Base-by-base conservation (phyloP, 1,139 yeast species). In the Diutina scorzettiae region DNA sequence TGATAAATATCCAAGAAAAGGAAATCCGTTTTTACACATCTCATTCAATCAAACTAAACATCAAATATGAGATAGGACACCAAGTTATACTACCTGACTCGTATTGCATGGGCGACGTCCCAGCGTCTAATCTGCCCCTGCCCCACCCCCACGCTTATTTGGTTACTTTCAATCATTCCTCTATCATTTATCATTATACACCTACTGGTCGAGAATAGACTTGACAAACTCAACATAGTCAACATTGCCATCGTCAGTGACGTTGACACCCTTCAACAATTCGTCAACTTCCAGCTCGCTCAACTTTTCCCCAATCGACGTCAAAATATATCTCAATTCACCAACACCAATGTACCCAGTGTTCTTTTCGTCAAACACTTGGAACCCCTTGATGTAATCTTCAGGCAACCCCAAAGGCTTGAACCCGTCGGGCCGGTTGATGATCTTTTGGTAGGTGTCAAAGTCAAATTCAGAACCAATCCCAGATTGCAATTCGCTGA, bases 311-410 rank as follows among this genome's bases (percentile, higher is more conserved):
- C 97, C 97, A 53, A 89, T 78, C 11, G 95, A 81, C 20, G 96
- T 89, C 60, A 91, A 71, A 59, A 91, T 86, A 63, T 91, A 91
- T 61, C 95, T 78, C 55, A 91, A 75, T 63, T 93, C 97, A 46
- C 99, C 99, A 40, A 91, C 95, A 33, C 97, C 95, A 54, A 91
- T 91, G 65, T 81, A 82, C 6, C 99, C 99, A 18, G 96, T 82
- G 50, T 82, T 78, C 51, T 87, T 95, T 68, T 89, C 93, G 66
- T 91, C 99, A 52, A 91, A 91, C 9, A 91, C 96, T 65, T 91
- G 97, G 76, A 91, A 91, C 1, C 97, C 98, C 57, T 93, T 84
- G 56, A 91, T 78, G 63, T 91, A 91, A 62, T 91, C 99, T 58
- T 91, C 98, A 21, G 95, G 91, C 53, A 82, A 83, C n/a, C 95